A percentile compares a stretch with the other conserved stretches of the same genome.
These are phyloP conservation scores for Hypholoma sublateritium DNA, from an alignment of 768 basidiomycete species.

Conservation along the genomic window DNA sequence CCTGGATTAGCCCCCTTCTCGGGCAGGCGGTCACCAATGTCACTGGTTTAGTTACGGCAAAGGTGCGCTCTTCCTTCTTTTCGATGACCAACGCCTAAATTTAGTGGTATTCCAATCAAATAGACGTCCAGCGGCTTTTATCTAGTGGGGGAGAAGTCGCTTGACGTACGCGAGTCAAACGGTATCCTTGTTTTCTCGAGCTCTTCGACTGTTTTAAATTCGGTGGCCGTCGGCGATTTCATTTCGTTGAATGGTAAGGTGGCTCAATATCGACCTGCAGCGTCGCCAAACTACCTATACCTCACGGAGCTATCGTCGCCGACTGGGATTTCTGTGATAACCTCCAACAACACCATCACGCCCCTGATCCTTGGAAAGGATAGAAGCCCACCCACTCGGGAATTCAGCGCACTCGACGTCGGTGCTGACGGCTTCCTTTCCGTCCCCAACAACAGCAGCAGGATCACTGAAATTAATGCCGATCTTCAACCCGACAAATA, in stretches of 20 bases:
- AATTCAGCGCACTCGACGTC: conserved; percentile 47
- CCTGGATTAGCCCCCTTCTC: conserved; percentile 44
- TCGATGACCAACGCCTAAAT: too few species aligned
- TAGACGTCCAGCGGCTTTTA: conserved; percentile 50
- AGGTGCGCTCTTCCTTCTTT: conserved; percentile 31
- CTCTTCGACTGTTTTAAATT: conserved; percentile 31
- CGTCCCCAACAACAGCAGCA: conserved; percentile 52
- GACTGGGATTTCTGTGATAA: conserved; percentile 40
- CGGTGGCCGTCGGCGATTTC: conserved; percentile 46
- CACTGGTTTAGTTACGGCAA: conserved; percentile 52
- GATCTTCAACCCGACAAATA: conserved; percentile 49
- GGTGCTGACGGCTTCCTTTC: conserved; percentile 56
- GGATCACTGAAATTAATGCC: conserved; percentile 43
- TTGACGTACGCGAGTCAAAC: conserved; percentile 48
- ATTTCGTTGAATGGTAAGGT: conserved; percentile 47
- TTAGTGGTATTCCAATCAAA: background rate
- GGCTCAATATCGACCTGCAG: conserved; percentile 47
- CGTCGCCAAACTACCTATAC: conserved; percentile 44
- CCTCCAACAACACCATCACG: conserved; percentile 42
- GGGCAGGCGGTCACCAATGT: conserved; percentile 47
- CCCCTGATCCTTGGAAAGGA: conserved; percentile 54
- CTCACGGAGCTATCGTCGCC: conserved; percentile 50
- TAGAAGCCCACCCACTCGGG: conserved; percentile 50
- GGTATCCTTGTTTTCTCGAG: conserved; percentile 51
- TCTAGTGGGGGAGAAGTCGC: conserved; percentile 40